Evolutionary conservation across 2,329 filamentous ascomycete genomes (phyloP).

Genomic region (Ascochyta lentis): DNA sequence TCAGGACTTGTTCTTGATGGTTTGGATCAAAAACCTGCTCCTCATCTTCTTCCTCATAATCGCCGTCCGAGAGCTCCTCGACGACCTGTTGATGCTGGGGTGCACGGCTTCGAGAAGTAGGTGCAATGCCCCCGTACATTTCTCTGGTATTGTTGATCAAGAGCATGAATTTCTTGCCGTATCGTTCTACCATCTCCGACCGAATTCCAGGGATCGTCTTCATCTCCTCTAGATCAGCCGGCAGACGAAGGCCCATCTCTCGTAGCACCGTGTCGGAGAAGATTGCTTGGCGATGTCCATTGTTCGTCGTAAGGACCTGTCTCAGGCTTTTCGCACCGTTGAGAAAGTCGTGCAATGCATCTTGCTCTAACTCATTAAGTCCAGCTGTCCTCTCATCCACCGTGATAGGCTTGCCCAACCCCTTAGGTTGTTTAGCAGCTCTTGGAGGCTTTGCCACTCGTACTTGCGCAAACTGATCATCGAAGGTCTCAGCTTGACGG

Average conservation of each 20-base stretch:
- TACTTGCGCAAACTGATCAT: conserved; percentile 54
- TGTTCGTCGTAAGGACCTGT: conserved; percentile 66
- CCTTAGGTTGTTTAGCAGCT: conserved; percentile 45
- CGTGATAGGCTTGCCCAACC: conserved; percentile 65
- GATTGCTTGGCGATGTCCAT: conserved; percentile 62
- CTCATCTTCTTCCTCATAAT: conserved; percentile 49
- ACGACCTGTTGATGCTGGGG: conserved; percentile 24
- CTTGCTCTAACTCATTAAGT: conserved; percentile 66
- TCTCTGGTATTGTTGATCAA: conserved; percentile 56
- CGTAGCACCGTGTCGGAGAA: conserved; percentile 75
- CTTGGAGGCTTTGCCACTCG: conserved; percentile 44
- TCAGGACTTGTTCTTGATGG: conserved; percentile 51
- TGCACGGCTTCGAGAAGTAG: conserved; percentile 22
- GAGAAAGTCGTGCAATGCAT: conserved; percentile 71
- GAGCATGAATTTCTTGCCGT: conserved; percentile 67
- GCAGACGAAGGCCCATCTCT: conserved; percentile 76
- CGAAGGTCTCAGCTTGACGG: conserved; percentile 47
- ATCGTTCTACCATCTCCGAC: conserved; percentile 64
- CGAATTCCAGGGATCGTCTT: conserved; percentile 68
- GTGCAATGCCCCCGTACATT: conserved; percentile 27
- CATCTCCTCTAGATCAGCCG: conserved; percentile 68
- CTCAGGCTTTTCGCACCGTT: conserved; percentile 65
- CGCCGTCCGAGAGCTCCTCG: conserved; percentile 45
- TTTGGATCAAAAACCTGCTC: conserved; percentile 55
- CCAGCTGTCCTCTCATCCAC: conserved; percentile 61